Evolutionary conservation across 2,329 filamentous ascomycete genomes (phyloP), one percentile per base, ranked within the genome.

Genomic region (Fusarium sp.): DNA sequence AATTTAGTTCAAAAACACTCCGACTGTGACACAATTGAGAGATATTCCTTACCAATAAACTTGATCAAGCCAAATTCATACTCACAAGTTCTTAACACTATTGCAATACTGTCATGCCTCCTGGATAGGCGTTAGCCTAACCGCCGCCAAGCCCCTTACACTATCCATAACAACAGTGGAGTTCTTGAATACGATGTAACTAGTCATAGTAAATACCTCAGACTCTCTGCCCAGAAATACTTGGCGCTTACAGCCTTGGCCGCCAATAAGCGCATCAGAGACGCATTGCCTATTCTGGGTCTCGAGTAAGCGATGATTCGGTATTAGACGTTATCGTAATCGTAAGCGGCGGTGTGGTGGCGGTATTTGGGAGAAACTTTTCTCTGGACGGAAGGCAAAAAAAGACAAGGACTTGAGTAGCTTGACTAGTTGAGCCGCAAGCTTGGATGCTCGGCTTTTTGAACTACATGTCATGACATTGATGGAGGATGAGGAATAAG

Each of bases 351-450:
- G 42, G 33, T 35, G 33, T 26, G 37, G 37, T 39, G 54, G 48
- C 21, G 21, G 38, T 39, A 11, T 28, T 28, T 13, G 1, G 10
- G 38, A 8, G 12, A 20, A 13, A 29, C 31, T 38, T 67, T 24
- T 6, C 41, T 44, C n/a, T 26, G 41, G n/a, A 8, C 21, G 54
- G 12, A 46, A 53, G 46, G 60, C 35, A 69, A 62, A 37, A 47
- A 42, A 54, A 9, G 33, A 48, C 38, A 60, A 56, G 55, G 38
- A 69, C 47, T 61, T 69, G 66, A 20, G 62, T 46, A 23, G 59
- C 54, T 69, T 42, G 62, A 38, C 66, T 61, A 9, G 66, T 44
- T 63, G 66, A 69, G 66, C 66, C 66, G 31, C 66, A 69, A 39
- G 29, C 13, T 53, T 33, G 41, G 44, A 16, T n/a, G 6, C 39